Evolutionary conservation across 495 filamentous ascomycete genomes (phyloP).

Genomic region (Aspergillus sclerotioniger): DNA sequence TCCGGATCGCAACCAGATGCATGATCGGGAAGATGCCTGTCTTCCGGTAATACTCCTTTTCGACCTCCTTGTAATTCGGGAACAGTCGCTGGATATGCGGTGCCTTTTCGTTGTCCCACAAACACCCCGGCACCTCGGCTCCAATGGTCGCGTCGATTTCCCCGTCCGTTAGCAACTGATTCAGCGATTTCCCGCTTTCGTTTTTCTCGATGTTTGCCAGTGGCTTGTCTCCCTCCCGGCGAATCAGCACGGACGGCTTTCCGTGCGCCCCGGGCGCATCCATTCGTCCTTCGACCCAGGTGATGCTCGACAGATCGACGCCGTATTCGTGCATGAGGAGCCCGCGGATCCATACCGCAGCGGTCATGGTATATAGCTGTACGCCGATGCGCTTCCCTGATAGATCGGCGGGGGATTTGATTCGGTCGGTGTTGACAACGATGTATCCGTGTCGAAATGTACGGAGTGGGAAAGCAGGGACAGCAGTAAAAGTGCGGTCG

Average conservation of each 20-base stretch:
- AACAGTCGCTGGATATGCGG: neutral
- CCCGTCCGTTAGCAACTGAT: neutral
- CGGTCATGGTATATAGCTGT: neutral
- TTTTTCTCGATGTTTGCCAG: neutral
- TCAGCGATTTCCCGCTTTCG: neutral
- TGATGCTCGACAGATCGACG: neutral
- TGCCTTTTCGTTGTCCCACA: neutral
- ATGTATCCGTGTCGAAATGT: neutral
- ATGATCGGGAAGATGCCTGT: neutral
- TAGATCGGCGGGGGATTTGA: neutral
- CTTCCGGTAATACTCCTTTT: neutral
- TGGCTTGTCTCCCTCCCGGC: neutral
- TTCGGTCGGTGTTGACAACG: neutral
- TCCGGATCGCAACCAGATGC: neutral
- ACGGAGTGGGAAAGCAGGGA: neutral
- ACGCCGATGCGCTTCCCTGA: neutral
- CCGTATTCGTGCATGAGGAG: neutral
- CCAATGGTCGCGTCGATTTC: neutral
- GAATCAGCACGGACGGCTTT: neutral
- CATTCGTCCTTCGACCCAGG: neutral
- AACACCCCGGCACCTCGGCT: neutral
- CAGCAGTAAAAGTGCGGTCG: neutral
- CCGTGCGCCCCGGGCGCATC: neutral
- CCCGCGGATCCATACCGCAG: neutral
- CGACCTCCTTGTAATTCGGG: neutral